Conservation (phyloP, 2,329 filamentous ascomycete species). For the Diaporthe longicolla region DNA sequence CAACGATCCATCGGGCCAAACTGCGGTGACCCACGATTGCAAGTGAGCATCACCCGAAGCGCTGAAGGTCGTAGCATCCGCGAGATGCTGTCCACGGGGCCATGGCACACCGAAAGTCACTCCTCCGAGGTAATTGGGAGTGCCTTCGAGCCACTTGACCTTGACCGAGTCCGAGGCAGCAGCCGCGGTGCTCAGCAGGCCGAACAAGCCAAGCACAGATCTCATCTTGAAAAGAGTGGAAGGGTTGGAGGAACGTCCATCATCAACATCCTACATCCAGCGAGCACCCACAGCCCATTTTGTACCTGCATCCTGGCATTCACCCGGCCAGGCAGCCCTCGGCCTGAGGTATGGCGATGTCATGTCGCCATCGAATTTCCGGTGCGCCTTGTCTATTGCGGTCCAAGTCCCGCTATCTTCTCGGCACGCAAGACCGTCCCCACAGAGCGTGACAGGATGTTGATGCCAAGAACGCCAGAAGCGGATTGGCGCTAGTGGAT, state of each 20-base stretch:
- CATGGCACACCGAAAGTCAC: slow-evolving; percentile 43
- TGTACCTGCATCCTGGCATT: slow-evolving; percentile 23
- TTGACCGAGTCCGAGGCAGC: slow-evolving; percentile 18
- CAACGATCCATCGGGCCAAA: slow-evolving; percentile 72
- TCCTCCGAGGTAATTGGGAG: slow-evolving; percentile 29
- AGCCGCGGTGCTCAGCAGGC: slow-evolving; percentile 14
- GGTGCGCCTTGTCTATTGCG: slow-evolving; percentile 18
- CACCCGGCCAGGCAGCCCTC: slow-evolving; percentile 15
- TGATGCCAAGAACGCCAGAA: slow-evolving; percentile 26
- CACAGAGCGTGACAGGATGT: slow-evolving; percentile 25
- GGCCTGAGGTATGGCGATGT: slow-evolving; percentile 3
- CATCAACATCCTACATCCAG: neutral
- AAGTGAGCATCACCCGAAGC: slow-evolving; percentile 51
- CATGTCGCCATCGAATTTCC: slow-evolving; percentile 33
- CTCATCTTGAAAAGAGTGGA: slow-evolving; percentile 24
- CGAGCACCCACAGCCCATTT: slow-evolving; percentile 3
- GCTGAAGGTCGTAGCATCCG: slow-evolving; percentile 30
- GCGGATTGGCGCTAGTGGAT: slow-evolving; percentile 25
- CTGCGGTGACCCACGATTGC: slow-evolving; percentile 70
- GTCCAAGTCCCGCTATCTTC: slow-evolving; percentile 27
- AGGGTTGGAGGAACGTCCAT: neutral
- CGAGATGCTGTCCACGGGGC: slow-evolving; percentile 36
- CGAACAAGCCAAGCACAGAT: slow-evolving; percentile 21
- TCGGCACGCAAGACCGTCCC: slow-evolving; percentile 31
- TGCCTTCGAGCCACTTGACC: slow-evolving; percentile 29